A percentile compares a stretch with the other conserved stretches of the same genome.
Evolutionary conservation across 805 yeast genomes (phyloP).

Genomic region (Yamadazyma nakazawae): DNA sequence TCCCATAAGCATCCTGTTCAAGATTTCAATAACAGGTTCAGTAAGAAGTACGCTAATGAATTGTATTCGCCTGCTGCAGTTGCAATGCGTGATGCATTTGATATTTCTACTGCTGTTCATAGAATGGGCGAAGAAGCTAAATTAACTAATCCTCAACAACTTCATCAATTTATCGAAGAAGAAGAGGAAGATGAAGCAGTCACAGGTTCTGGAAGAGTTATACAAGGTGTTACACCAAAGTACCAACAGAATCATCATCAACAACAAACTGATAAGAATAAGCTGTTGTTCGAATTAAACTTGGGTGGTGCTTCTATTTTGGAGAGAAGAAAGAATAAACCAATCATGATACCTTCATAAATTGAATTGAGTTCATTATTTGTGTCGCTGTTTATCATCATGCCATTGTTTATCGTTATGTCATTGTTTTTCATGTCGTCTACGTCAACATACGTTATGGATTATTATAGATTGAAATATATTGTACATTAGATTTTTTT

Average conservation of each 20-base stretch:
- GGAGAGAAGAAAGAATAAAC: constrained; percentile 37
- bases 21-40: constrained; percentile 15
- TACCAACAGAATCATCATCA: neutral
- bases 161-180: constrained; percentile 29
- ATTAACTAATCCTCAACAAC: constrained; percentile 20
- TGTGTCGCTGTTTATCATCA: neutral
- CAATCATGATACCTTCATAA: constrained; percentile 13
- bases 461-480: constrained; percentile 5
- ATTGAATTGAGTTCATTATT: neutral
- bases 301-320: constrained; percentile 53
- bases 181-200: constrained; percentile 28
- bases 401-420: neutral
- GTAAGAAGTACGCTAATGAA: constrained; percentile 22
- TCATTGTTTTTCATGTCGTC: neutral
- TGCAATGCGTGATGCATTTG: constrained; percentile 82
- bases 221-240: constrained; percentile 1
- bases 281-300: constrained; percentile 40
- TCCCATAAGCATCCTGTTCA: constrained; percentile 24
- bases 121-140: constrained; percentile 69
- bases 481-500: neutral
- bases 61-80: constrained; percentile 71
- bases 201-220: constrained; percentile 10
- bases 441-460: neutral
- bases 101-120: constrained; percentile 81
- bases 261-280: constrained; percentile 14